These are phyloP conservation scores for Podila verticillata DNA, from an alignment of 192 early-diverging fungal genomes.

Conservation along the genomic window DNA sequence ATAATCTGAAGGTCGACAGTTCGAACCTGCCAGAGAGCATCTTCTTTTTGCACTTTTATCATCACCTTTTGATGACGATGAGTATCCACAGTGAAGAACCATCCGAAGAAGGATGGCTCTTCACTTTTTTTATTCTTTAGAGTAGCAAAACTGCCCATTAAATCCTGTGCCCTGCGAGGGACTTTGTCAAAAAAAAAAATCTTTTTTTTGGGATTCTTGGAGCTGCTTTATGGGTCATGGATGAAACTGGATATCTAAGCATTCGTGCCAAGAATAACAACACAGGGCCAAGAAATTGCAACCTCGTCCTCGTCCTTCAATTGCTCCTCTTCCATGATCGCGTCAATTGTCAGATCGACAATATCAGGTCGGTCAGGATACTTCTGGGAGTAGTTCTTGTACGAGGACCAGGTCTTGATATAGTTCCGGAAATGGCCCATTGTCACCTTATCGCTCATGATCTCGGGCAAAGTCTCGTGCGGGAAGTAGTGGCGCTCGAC, in stretches of 20 bases:
- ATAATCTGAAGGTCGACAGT: slow-evolving; percentile 59
- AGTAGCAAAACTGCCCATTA: too few relatives aligned
- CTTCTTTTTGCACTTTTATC: background rate
- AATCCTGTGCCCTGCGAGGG: background rate
- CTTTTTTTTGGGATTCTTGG: too few relatives aligned
- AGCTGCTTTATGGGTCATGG: too few relatives aligned
- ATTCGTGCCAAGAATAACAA: slow-evolving; percentile 54
- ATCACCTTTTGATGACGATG: too few relatives aligned
- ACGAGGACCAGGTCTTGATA: slow-evolving; percentile 67
- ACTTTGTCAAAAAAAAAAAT: background rate
- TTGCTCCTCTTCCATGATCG: slow-evolving; percentile 25
- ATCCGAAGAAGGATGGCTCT: background rate
- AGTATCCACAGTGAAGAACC: too few relatives aligned
- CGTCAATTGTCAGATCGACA: slow-evolving; percentile 54
- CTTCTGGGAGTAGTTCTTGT: slow-evolving; percentile 61
- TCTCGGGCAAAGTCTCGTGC: slow-evolving; percentile 3
- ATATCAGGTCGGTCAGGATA: slow-evolving; percentile 50
- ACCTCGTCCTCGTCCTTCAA: slow-evolving; percentile 42
- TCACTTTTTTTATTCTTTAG: background rate
- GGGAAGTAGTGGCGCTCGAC: slow-evolving; percentile 53
- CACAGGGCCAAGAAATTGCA: slow-evolving; percentile 60
- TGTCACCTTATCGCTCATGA: slow-evolving; percentile 55
- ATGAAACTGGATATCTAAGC: background rate
- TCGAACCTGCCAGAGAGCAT: slow-evolving; percentile 55
- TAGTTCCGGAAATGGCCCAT: slow-evolving; percentile 55